These are phyloP conservation scores for Botryotinia calthae DNA, from an alignment of 2,329 filamentous ascomycete species.

Conservation along the genomic window DNA sequence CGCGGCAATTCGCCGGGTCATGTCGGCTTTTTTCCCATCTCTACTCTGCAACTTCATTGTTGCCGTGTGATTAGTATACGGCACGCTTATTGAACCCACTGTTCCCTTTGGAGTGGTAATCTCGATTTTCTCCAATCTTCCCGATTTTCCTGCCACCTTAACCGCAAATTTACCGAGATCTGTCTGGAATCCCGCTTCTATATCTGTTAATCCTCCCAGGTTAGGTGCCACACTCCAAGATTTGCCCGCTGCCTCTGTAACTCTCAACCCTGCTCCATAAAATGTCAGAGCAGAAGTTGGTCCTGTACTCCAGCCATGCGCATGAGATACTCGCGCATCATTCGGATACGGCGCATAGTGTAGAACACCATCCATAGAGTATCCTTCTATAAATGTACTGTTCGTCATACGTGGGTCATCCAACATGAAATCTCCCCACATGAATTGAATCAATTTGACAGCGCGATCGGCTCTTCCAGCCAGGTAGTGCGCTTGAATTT, in stretches of 20 bases:
- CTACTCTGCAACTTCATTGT: not conserved
- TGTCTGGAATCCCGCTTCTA: slow-evolving; percentile 44
- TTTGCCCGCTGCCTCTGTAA: slow-evolving; percentile 41
- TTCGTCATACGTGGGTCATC: slow-evolving; percentile 56
- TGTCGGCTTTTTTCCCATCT: too few relatives aligned
- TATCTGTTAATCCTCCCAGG: slow-evolving; percentile 42
- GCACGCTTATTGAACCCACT: not conserved
- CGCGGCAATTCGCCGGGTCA: not conserved
- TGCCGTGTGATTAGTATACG: not conserved
- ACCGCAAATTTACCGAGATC: slow-evolving; percentile 42
- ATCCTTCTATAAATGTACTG: slow-evolving; percentile 59
- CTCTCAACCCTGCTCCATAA: slow-evolving; percentile 44
- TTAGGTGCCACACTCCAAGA: slow-evolving; percentile 43
- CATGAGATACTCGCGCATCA: slow-evolving; percentile 45
- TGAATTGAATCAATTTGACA: slow-evolving; percentile 52
- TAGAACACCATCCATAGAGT: slow-evolving; percentile 50
- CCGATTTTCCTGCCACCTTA: not conserved
- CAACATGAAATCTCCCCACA: slow-evolving; percentile 59
- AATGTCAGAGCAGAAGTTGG: slow-evolving; percentile 48
- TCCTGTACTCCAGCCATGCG: slow-evolving; percentile 51
- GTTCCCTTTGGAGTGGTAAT: not conserved
- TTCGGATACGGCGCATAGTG: slow-evolving; percentile 49
- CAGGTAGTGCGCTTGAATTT: slow-evolving; percentile 56
- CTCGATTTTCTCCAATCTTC: not conserved
- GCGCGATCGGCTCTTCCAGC: slow-evolving; percentile 50